Percentiles rank a stretch among this genome's conserved stretches.
phyloP scores from a whole-genome alignment of 805 yeast species.

The Nakazawaea ambrosiae region DNA sequence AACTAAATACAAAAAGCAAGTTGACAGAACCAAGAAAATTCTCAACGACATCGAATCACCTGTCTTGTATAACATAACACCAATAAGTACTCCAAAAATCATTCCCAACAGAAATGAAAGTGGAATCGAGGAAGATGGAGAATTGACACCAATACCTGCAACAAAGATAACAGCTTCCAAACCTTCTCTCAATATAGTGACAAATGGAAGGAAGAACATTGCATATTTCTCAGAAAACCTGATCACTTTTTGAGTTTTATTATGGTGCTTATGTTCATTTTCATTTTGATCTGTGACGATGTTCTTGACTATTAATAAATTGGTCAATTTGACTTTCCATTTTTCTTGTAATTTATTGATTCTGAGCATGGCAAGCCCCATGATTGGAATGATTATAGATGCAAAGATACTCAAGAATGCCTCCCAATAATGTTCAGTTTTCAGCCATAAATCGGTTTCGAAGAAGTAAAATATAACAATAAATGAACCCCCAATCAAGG shows the following conservation, averaged over 20 bases:
- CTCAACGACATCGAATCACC: conserved; percentile 37
- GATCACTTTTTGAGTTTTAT: conserved; percentile 42
- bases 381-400: conserved; percentile 35
- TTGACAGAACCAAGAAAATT: conserved; percentile 32
- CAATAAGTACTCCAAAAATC: conserved; percentile 29
- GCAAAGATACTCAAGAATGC: conserved; percentile 37
- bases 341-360: conserved; percentile 37
- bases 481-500: conserved; percentile 32
- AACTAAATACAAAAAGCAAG: conserved; percentile 36
- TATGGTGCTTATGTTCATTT: conserved; percentile 29
- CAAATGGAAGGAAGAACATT: conserved; percentile 81
- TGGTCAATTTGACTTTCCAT: conserved; percentile 33
- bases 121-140: conserved; percentile 28
- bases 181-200: conserved; percentile 85
- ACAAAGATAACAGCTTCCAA: conserved; percentile 87
- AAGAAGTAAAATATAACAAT: conserved; percentile 31
- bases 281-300: not conserved
- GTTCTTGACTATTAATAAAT: conserved; percentile 10
- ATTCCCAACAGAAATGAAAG: conserved; percentile 26
- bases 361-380: conserved; percentile 38
- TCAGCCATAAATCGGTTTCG: conserved; percentile 37
- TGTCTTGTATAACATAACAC: conserved; percentile 30
- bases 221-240: conserved; percentile 64
- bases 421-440: conserved; percentile 43
- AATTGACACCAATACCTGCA: conserved; percentile 73